Conservation (phyloP, 2,329 filamentous ascomycete genomes). For the Aspergillus sp. region DNA sequence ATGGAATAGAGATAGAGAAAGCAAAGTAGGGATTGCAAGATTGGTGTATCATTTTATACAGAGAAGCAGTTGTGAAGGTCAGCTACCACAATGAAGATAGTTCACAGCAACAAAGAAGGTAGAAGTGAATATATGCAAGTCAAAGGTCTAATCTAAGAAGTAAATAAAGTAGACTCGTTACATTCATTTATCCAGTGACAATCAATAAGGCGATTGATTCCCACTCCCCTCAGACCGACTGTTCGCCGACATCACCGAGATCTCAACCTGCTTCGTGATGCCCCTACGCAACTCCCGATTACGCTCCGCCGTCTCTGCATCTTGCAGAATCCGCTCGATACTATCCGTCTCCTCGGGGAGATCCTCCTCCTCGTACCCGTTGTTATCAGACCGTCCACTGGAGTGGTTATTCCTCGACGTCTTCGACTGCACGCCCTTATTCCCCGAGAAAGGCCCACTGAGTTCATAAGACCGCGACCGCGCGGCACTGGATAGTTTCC, state of each 20-base stretch:
- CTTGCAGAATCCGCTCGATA: constrained; percentile 26
- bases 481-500: constrained; percentile 28
- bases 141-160: no score
- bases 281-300: constrained; percentile 9
- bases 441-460: constrained; percentile 22
- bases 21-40: no score
- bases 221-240: background rate
- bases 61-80: no score
- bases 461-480: constrained; percentile 30
- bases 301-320: background rate
- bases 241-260: constrained; percentile 18
- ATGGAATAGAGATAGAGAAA: no score
- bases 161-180: no score
- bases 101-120: no score
- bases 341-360: constrained; percentile 21
- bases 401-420: constrained; percentile 14
- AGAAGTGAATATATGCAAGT: no score
- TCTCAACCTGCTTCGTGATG: constrained; percentile 32
- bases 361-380: background rate
- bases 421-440: constrained; percentile 12
- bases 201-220: no score
- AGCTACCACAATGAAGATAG: no score
- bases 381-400: background rate
- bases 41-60: no score
- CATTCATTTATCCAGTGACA: no score